Evolutionary conservation across 2,329 filamentous ascomycete genomes (phyloP).

Genomic region (Xylaria multiplex): DNA sequence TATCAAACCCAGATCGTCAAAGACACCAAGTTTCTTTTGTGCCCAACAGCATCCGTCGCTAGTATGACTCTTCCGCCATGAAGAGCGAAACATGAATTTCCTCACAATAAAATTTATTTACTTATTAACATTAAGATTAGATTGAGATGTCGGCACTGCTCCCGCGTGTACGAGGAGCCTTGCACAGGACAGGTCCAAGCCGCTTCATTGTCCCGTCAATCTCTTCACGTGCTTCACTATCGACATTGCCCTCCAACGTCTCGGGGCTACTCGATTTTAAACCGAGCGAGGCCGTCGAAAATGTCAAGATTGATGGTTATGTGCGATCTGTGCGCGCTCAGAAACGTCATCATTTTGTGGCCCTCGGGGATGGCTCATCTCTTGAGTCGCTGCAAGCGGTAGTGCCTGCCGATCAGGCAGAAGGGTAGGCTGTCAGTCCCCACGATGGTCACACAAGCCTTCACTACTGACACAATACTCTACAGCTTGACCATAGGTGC

Average conservation of each 20-base stretch:
- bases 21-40: background rate
- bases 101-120: background rate
- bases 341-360: conserved; percentile 84
- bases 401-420: conserved; percentile 74
- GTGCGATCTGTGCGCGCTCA: conserved; percentile 87
- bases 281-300: conserved; percentile 55
- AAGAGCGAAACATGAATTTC: conserved; percentile 4
- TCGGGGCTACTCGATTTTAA: conserved; percentile 67
- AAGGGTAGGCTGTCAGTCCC: conserved; percentile 67
- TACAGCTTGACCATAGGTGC: conserved; percentile 81
- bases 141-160: conserved; percentile 41
- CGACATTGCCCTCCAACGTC: conserved; percentile 56
- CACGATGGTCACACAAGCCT: conserved; percentile 26
- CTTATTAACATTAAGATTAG: conserved; percentile 1
- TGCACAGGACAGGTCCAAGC: conserved; percentile 32
- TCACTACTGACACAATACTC: conserved; percentile 46
- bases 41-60: background rate
- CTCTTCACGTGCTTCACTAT: conserved; percentile 40
- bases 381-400: conserved; percentile 82
- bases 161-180: conserved; percentile 41
- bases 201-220: conserved; percentile 8
- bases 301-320: conserved; percentile 77
- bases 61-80: background rate
- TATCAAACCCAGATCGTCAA: conserved; percentile 8
- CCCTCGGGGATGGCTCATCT: conserved; percentile 88